phyloP scores from a whole-genome alignment of 2,329 filamentous ascomycete genomes.

The Talaromyces sp. region DNA sequence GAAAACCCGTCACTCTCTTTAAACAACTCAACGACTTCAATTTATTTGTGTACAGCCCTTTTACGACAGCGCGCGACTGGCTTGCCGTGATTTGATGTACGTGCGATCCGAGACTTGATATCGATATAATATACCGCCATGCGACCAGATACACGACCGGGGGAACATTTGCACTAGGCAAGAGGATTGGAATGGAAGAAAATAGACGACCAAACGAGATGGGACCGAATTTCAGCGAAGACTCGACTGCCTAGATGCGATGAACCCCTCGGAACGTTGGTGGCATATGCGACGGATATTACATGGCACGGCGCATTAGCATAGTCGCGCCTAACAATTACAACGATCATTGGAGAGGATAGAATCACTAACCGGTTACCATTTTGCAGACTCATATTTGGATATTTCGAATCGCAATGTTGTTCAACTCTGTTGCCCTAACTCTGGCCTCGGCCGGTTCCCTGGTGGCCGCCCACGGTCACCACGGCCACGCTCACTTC shows the following conservation, averaged over 20 bases:
- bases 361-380: slow-evolving; percentile 4
- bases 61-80: slow-evolving; percentile 31
- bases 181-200: background rate
- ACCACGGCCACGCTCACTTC: slow-evolving; percentile 46
- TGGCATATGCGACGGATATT: background rate
- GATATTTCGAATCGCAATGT: slow-evolving; percentile 35
- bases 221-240: background rate
- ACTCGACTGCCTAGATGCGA: background rate
- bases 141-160: background rate
- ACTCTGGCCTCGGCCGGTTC: slow-evolving; percentile 48
- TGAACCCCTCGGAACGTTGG: background rate
- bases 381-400: slow-evolving; percentile 11
- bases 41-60: slow-evolving; percentile 31
- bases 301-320: background rate
- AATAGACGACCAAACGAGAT: background rate
- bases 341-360: background rate
- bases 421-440: slow-evolving; percentile 43
- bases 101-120: slow-evolving; percentile 15
- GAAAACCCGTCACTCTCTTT: slow-evolving; percentile 35
- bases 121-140: background rate
- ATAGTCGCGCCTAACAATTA: background rate
- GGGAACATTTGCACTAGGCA: background rate
- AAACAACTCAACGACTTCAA: slow-evolving; percentile 10
- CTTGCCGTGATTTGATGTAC: slow-evolving; percentile 33
- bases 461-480: slow-evolving; percentile 46